Evolutionary conservation across 1,139 yeast genomes (phyloP).

Genomic region (Yamadazyma kanchanaburiensis): DNA sequence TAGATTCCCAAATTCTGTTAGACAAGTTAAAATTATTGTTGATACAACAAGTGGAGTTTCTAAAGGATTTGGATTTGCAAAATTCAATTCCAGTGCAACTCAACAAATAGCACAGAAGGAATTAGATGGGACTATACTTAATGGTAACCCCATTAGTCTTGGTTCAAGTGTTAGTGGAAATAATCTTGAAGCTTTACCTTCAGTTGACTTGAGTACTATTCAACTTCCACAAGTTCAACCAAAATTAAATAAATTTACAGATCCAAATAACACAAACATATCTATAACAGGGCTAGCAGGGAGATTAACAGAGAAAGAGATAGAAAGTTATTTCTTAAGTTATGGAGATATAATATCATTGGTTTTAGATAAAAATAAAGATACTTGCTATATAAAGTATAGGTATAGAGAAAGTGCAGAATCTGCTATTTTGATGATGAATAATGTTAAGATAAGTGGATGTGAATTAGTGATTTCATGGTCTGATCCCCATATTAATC

Average conservation of each 20-base stretch:
- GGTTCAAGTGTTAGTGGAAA: conserved; percentile 24
- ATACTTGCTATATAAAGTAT: conserved; percentile 25
- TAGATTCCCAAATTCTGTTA: conserved; percentile 64
- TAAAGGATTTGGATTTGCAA: conserved; percentile 90
- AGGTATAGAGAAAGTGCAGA: conserved; percentile 35
- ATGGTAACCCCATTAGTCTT: conserved; percentile 74
- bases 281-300: conserved; percentile 26
- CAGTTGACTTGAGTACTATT: conserved; percentile 10
- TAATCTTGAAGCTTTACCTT: conserved; percentile 3
- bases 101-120: conserved; percentile 73
- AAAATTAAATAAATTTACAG: conserved; percentile 26
- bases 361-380: conserved; percentile 18
- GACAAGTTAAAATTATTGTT: conserved; percentile 83
- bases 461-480: conserved; percentile 30
- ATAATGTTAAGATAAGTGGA: conserved; percentile 30
- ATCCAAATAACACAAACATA: conserved; percentile 35
- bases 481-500: conserved; percentile 27
- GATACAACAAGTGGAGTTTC: conserved; percentile 75
- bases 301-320: conserved; percentile 27
- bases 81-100: conserved; percentile 69
- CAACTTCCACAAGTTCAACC: conserved; percentile 33
- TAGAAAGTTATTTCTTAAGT: conserved; percentile 23
- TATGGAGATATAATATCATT: conserved; percentile 36
- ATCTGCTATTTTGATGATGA: conserved; percentile 28
- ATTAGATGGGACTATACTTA: conserved; percentile 77